These are phyloP conservation scores for Penicillium aurantiogriseum DNA, from an alignment of 2,329 filamentous ascomycete genomes.

Conservation along the genomic window DNA sequence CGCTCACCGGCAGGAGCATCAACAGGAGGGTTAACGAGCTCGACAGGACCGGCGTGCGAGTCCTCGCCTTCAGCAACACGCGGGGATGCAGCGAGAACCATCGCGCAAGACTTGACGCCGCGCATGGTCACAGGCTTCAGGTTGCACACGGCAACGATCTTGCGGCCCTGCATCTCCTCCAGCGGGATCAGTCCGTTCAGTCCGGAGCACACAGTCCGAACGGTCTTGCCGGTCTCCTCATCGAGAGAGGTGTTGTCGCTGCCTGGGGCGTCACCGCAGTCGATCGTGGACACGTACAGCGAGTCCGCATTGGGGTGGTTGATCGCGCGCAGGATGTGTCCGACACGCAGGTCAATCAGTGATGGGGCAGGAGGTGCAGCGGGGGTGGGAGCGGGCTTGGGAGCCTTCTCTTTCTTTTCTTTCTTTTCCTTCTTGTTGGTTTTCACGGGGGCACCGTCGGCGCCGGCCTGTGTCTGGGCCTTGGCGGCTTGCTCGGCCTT, in stretches of 20 bases:
- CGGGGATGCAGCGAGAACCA: constrained; percentile 96
- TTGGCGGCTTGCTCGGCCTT: constrained; percentile 48
- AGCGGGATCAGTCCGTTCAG: constrained; percentile 90
- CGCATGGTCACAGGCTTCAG: constrained; percentile 99
- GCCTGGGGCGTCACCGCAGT: constrained; percentile 82
- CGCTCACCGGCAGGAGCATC: constrained; percentile 79
- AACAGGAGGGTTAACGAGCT: constrained; percentile 81
- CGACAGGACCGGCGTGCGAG: constrained; percentile 84
- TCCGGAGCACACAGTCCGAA: constrained; percentile 94
- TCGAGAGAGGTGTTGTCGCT: constrained; percentile 74
- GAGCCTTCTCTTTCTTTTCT: constrained; percentile 87
- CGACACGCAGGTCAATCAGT: constrained; percentile 91
- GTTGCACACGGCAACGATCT: constrained; percentile 94
- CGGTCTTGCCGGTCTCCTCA: constrained; percentile 86
- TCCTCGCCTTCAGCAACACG: constrained; percentile 75
- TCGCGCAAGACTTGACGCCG: constrained; percentile 74
- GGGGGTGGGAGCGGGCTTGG: constrained; percentile 67
- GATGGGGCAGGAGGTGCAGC: constrained; percentile 76
- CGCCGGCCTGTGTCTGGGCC: constrained; percentile 48
- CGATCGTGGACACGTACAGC: constrained; percentile 91
- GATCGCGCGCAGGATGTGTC: constrained; percentile 93
- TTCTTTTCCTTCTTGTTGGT: constrained; percentile 67
- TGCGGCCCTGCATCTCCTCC: constrained; percentile 94
- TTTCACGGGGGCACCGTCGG: constrained; percentile 43
- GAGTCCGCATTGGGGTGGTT: constrained; percentile 97